These are phyloP conservation scores for Heteromeles arbutifolia DNA, from an alignment of 306 rosid genomes.

Conservation along the genomic window DNA sequence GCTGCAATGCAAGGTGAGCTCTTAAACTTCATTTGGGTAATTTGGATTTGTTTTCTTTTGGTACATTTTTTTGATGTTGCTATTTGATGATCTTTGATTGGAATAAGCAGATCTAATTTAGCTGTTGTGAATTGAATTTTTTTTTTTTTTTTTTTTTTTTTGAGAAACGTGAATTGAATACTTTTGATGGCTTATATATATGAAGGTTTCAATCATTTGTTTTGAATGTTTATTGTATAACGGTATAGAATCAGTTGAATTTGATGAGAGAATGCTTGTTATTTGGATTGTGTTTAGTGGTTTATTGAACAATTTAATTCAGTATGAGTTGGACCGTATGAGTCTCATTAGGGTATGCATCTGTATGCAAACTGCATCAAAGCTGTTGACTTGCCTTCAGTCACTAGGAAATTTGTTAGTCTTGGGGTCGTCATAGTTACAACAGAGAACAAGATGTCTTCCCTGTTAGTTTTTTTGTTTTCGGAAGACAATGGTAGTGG, in stretches of 20 bases:
- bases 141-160: too few relatives aligned
- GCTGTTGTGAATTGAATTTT: not conserved
- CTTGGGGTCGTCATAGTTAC: not conserved
- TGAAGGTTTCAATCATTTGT: not conserved
- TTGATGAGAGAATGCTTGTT: not conserved
- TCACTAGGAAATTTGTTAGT: not conserved
- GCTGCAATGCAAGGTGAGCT: conserved; percentile 45
- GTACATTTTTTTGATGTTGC: not conserved
- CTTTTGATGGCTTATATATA: not conserved
- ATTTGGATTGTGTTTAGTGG: not conserved
- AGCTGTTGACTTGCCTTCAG: not conserved
- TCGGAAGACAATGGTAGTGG: not conserved
- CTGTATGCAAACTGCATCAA: not conserved
- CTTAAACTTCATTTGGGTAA: not conserved
- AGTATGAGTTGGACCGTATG: not conserved
- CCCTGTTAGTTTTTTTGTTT: not conserved
- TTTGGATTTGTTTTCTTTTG: not conserved
- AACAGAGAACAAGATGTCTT: not conserved
- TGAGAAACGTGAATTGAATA: not conserved
- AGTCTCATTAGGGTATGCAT: not conserved
- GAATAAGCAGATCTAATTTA: not conserved
- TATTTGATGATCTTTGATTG: not conserved
- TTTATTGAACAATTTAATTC: not conserved
- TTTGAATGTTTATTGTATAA: not conserved
- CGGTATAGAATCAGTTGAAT: not conserved